These are phyloP conservation scores for Stenogyne calaminthoides DNA, from an alignment of 305 asterid genomes.

Conservation along the genomic window DNA sequence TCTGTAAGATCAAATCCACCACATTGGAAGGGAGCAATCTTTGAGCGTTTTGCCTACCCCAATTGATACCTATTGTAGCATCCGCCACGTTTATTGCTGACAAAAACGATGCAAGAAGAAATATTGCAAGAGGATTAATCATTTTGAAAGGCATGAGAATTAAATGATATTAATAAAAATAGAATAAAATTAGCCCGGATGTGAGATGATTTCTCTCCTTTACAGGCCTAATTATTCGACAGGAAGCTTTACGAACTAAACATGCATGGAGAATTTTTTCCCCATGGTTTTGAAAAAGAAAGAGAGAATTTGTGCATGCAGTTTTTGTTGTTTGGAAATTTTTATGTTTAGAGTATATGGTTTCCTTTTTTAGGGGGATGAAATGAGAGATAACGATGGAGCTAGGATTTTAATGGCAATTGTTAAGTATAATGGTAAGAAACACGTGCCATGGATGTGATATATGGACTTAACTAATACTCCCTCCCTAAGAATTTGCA, in stretches of 20 bases:
- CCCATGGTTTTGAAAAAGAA: background rate
- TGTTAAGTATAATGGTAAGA: background rate
- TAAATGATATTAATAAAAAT: background rate
- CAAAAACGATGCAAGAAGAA: background rate
- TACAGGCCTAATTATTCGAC: background rate
- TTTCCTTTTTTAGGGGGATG: background rate
- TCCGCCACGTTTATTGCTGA: constrained; percentile 12
- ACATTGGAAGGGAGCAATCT: constrained; percentile 41
- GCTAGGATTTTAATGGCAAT: background rate
- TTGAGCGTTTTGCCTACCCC: constrained; percentile 41
- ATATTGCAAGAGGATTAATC: background rate
- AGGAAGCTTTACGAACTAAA: background rate
- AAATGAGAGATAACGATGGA: background rate
- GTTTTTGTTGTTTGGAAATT: background rate
- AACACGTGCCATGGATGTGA: too few relatives aligned
- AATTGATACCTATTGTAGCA: constrained; percentile 36
- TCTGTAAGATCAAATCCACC: constrained; percentile 46
- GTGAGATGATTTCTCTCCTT: constrained; percentile 5
- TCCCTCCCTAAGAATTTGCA: too few relatives aligned
- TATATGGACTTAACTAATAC: too few relatives aligned
- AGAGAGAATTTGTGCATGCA: background rate
- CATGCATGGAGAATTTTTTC: background rate
- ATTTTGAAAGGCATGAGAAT: background rate
- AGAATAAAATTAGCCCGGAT: background rate
- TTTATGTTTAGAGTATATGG: background rate